Evolutionary conservation across 169 alveolate species (phyloP).

Genomic region (Plasmodium knowlesi): DNA sequence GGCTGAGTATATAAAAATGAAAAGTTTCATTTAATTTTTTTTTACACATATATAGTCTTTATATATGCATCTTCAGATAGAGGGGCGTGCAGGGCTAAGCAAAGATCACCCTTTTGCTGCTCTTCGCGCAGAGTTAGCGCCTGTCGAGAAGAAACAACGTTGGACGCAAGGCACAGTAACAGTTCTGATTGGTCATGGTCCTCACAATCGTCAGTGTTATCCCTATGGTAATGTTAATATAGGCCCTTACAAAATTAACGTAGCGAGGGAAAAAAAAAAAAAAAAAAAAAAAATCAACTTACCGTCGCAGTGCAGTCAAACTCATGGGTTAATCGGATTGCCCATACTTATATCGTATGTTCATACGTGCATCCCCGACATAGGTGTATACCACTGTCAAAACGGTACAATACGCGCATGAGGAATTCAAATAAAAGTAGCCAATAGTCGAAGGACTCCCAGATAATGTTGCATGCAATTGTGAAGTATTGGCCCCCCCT

Average conservation of each 20-base stretch:
- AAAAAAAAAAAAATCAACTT: no score
- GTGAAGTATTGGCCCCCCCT: neutral
- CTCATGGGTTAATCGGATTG: neutral
- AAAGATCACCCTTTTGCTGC: neutral
- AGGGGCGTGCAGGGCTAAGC: neutral
- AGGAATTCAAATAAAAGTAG: neutral
- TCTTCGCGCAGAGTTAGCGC: neutral
- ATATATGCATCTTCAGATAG: neutral
- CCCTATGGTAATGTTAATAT: neutral
- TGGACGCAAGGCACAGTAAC: neutral
- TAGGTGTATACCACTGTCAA: neutral
- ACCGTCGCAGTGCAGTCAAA: neutral
- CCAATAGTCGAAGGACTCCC: neutral
- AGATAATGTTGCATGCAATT: neutral
- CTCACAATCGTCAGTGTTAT: neutral
- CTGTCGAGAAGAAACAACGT: neutral
- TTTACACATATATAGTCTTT: conserved; percentile 11
- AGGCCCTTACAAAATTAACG: neutral
- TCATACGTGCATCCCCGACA: neutral
- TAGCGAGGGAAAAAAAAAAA: neutral
- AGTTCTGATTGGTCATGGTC: neutral
- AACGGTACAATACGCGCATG: neutral
- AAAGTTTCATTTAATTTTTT: conserved; percentile 51
- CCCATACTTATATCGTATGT: neutral
- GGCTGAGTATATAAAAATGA: conserved; percentile 5